Conservation (phyloP, 1,284 basidiomycete genomes). For the Fomitopsis pinicola region DNA sequence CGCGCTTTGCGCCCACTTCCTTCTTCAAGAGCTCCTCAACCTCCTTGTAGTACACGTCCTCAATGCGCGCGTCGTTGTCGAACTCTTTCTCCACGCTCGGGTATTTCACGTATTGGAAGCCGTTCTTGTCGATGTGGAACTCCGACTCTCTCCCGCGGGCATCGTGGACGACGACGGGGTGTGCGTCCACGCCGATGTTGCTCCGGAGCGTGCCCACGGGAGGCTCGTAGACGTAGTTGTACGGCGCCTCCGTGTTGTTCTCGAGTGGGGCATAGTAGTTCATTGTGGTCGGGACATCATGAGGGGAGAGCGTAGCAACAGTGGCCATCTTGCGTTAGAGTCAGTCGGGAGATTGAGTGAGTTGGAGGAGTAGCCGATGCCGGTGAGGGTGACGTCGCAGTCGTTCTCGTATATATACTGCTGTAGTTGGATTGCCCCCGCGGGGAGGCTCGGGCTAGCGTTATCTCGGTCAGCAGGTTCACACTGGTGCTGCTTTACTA, state of each 20-base stretch:
- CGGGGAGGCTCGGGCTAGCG: not conserved
- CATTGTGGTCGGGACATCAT: constrained; percentile 27
- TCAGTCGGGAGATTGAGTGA: not conserved
- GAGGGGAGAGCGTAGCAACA: constrained; percentile 24
- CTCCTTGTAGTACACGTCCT: constrained; percentile 36
- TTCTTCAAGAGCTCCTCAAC: constrained; percentile 40
- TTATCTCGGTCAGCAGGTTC: constrained; percentile 4
- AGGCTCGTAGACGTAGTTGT: constrained; percentile 22
- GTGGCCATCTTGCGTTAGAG: constrained; percentile 19
- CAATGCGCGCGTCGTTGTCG: constrained; percentile 35
- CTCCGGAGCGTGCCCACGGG: constrained; percentile 17
- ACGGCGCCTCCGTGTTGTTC: constrained; percentile 19
- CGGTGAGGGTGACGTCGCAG: not conserved
- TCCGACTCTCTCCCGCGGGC: constrained; percentile 31
- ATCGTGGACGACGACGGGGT: constrained; percentile 24
- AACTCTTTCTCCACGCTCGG: constrained; percentile 37
- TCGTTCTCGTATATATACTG: not conserved
- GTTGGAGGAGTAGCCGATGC: not conserved
- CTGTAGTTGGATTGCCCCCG: not conserved
- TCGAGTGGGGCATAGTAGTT: constrained; percentile 27
- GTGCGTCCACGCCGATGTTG: constrained; percentile 23
- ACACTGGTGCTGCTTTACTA: not conserved
- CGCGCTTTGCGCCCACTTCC: constrained; percentile 35
- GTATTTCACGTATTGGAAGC: constrained; percentile 36
- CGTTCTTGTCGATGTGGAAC: constrained; percentile 35